These are phyloP conservation scores for Fomes fomentarius DNA, from an alignment of 1,284 basidiomycete genomes.

Conservation along the genomic window DNA sequence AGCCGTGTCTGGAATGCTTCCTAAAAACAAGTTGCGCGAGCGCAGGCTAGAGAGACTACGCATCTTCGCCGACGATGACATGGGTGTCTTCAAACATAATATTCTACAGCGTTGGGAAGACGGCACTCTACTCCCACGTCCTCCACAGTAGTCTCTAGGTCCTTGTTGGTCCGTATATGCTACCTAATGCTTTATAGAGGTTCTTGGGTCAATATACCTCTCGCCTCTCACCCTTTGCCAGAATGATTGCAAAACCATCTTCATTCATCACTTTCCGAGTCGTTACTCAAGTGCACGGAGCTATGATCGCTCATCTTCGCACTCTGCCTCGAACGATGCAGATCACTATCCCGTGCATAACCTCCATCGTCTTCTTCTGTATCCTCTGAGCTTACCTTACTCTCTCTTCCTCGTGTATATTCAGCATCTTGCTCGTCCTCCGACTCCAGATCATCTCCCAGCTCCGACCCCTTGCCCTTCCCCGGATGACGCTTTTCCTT, in stretches of 20 bases:
- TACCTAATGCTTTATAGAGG: conserved; percentile 10
- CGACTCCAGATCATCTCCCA: conserved; percentile 8
- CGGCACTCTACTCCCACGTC: conserved; percentile 52
- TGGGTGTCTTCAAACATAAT: conserved; percentile 70
- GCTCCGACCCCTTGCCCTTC: background rate
- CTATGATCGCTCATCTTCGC: background rate
- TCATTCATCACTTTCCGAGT: background rate
- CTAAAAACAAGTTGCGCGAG: conserved; percentile 93
- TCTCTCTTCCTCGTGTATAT: background rate
- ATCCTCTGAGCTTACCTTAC: background rate
- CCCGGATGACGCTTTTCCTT: conserved; percentile 7
- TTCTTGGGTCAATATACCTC: too few species aligned
- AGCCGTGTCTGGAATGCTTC: conserved; percentile 95
- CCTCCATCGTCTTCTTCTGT: background rate
- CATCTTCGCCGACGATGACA: conserved; percentile 79
- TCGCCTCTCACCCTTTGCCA: background rate
- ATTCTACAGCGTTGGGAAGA: conserved; percentile 79
- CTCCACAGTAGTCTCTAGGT: conserved; percentile 8
- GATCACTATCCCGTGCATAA: background rate
- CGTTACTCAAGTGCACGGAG: background rate
- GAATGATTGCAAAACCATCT: background rate
- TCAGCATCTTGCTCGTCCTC: conserved; percentile 19
- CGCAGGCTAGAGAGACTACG: conserved; percentile 83
- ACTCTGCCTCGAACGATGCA: background rate
- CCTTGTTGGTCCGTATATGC: conserved; percentile 10